These are phyloP conservation scores for Castanospermum australe DNA, from an alignment of 306 rosid genomes.

Conservation along the genomic window DNA sequence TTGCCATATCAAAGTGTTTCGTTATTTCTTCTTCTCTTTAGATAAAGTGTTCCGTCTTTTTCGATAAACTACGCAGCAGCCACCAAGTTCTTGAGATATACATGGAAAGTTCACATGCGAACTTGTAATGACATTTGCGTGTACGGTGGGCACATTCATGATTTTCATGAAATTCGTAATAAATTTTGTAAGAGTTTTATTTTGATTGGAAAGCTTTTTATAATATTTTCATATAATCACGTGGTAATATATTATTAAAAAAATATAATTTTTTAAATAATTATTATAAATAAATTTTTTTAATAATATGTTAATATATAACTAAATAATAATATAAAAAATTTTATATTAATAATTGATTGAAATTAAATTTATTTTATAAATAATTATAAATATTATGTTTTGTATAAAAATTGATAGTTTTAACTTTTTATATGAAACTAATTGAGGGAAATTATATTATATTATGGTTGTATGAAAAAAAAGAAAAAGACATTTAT, in stretches of 20 bases:
- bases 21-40: not conserved
- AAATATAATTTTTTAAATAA: too few relatives aligned
- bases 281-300: too few relatives aligned
- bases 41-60: too few relatives aligned
- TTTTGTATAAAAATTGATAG: not conserved
- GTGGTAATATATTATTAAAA: too few relatives aligned
- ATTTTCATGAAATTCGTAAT: too few relatives aligned
- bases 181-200: too few relatives aligned
- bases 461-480: not conserved
- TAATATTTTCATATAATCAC: too few relatives aligned
- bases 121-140: not conserved
- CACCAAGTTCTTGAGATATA: not conserved
- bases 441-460: not conserved
- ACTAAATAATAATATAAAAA: too few relatives aligned
- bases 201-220: too few relatives aligned
- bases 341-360: too few relatives aligned
- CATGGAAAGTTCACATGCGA: not conserved
- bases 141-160: not conserved
- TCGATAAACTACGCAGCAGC: not conserved
- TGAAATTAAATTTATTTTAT: not conserved
- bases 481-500: too few relatives aligned
- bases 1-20: not conserved
- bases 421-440: not conserved
- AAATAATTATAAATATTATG: not conserved
- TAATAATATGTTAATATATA: too few relatives aligned